phyloP scores from a whole-genome alignment of 192 early-diverging fungal species.

The Backusella parvicylindrica region DNA sequence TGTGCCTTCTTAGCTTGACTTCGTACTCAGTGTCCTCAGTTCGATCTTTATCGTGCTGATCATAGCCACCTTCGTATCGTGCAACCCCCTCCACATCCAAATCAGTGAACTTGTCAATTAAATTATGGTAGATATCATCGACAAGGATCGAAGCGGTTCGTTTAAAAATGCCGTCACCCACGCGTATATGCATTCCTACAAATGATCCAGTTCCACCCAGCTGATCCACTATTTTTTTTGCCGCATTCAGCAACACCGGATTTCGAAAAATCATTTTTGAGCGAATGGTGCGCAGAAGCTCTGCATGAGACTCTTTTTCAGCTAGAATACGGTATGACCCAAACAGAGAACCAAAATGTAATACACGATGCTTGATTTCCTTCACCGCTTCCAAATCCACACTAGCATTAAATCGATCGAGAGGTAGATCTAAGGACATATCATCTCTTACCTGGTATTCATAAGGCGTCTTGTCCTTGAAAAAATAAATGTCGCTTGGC shows the following conservation, averaged over 20 bases:
- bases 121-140: conserved; percentile 42
- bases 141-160: conserved; percentile 38
- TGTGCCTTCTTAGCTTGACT: conserved; percentile 17
- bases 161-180: conserved; percentile 50
- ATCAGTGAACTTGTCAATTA: conserved; percentile 41
- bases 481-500: conserved; percentile 38
- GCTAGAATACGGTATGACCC: conserved; percentile 43
- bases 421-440: conserved; percentile 15
- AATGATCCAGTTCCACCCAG: conserved; percentile 47
- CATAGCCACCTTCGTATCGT: conserved; percentile 10
- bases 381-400: conserved; percentile 34
- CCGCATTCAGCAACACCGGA: conserved; percentile 41
- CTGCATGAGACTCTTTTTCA: conserved; percentile 36
- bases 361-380: conserved; percentile 30
- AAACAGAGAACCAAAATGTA: conserved; percentile 56
- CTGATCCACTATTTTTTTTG: conserved; percentile 41
- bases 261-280: conserved; percentile 45
- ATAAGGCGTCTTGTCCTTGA: conserved; percentile 43
- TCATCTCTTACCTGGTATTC: conserved; percentile 55
- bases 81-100: conserved; percentile 28
- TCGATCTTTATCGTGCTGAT: conserved; percentile 33
- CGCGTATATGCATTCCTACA: conserved; percentile 49
- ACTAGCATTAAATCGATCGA: conserved; percentile 38
- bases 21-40: conserved; percentile 34
- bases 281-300: conserved; percentile 32